Base-by-base conservation (phyloP, 2,329 filamentous ascomycete species). In the Nigrospora sphaerica region DNA sequence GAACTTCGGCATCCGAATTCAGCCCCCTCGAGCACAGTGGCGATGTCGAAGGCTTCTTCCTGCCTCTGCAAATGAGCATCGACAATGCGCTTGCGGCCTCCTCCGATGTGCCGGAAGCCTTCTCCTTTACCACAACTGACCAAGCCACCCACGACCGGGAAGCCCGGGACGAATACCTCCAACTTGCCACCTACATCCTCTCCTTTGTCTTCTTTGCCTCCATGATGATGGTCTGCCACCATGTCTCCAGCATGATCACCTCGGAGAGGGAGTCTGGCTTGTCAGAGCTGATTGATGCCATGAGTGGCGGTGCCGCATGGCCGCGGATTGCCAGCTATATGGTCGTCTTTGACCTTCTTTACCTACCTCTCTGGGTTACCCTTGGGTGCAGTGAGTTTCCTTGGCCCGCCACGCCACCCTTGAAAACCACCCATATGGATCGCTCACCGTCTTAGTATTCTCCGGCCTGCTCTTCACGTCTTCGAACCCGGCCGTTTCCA, bases 241-340 rank as follows among this genome's bases (percentile, higher is more conserved):
- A 89, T 55, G 69, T 88, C 13, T 82, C 83, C 3, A 83, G 85
- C 31, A 74, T 86, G 53, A 80, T 88, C 62, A 83, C 85, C 3
- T 75, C 76, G 2, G 86, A 89, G 62, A 70, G 85, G 42, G 85
- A 88, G 62, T 65, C 77, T 7, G 85, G 85, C 3, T 81, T 88
- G 67, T 84, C 83, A 4, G 81, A 86, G 55, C 70, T 90, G 13
- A 81, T 89, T 33, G 85, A 90, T 64, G 81, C 84, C 42, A 89
- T 89, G 83, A 85, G 49, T 81, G 81, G 81, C 66, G 82, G 55
- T 77, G 80, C 46, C 80, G 81, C 68, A 73, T 73, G 45, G 75
- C 72, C 32, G 42, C 71, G 85, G 42, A 67, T 88, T 18, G 58
- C 86, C 2, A 79, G 84, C 1, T 79, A 83, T 49, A 80, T 88